phyloP scores from a whole-genome alignment of 2,329 filamentous ascomycete species.

The Microsporum canis region DNA sequence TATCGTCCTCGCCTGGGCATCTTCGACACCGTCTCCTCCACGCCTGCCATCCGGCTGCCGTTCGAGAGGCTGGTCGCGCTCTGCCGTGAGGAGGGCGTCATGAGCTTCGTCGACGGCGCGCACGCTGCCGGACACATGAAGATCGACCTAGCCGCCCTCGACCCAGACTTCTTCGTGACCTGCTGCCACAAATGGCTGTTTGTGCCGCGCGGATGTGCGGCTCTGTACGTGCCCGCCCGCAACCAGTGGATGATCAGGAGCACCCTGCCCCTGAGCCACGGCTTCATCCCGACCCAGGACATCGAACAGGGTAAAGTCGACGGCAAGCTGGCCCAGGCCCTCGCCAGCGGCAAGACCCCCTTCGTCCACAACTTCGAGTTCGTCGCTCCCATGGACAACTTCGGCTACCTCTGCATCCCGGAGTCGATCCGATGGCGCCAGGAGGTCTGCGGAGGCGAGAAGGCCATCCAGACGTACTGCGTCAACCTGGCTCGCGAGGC shows the following conservation, averaged over 20 bases:
- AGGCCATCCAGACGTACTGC: constrained; percentile 53
- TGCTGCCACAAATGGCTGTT: constrained; percentile 92
- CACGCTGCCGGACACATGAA: constrained; percentile 72
- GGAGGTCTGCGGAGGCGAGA: constrained; percentile 61
- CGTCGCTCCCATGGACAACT: constrained; percentile 61
- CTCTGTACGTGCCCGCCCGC: constrained; percentile 64
- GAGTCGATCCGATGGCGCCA: constrained; percentile 60
- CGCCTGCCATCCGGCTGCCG: constrained; percentile 69
- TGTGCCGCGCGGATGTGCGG: constrained; percentile 64
- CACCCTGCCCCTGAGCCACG: constrained; percentile 69
- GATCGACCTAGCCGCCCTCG: constrained; percentile 53
- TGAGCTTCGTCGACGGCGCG: constrained; percentile 72
- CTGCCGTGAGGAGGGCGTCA: constrained; percentile 55
- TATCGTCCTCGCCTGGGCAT: constrained; percentile 56
- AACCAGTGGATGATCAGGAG: constrained; percentile 67
- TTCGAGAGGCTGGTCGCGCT: constrained; percentile 55
- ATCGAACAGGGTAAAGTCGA: constrained; percentile 12
- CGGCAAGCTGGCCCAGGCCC: background rate
- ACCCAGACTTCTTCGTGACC: constrained; percentile 75
- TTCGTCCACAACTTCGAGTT: constrained; percentile 58
- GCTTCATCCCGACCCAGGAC: constrained; percentile 46
- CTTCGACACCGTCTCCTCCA: constrained; percentile 72
- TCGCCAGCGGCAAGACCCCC: background rate
- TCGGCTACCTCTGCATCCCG: constrained; percentile 61
- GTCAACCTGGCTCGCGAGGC: constrained; percentile 52